phyloP scores from a whole-genome alignment of 73 alveolate genomes.

The Stentor roeselii region DNA sequence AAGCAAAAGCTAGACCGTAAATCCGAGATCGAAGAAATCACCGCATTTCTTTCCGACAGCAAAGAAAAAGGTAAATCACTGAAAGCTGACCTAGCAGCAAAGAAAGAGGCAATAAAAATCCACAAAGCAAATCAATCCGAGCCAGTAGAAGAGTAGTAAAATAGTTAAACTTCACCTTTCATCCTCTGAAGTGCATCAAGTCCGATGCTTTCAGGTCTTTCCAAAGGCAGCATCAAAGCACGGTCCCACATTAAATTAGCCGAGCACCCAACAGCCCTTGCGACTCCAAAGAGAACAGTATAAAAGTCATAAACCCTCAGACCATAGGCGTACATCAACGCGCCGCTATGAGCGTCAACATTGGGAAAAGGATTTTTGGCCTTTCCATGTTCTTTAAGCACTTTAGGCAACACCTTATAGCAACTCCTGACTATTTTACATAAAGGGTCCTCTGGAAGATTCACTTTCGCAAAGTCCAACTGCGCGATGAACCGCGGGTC shows the following conservation, averaged over 20 bases:
- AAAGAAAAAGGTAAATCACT: no score
- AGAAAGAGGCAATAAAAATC: no score
- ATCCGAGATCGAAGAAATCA: no score
- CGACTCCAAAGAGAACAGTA: slow-evolving; percentile 60
- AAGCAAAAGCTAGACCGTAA: neutral
- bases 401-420: slow-evolving; percentile 54
- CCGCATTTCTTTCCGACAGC: no score
- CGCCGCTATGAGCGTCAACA: slow-evolving; percentile 83
- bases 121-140: no score
- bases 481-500: slow-evolving; percentile 54
- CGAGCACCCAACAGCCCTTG: slow-evolving; percentile 55
- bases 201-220: slow-evolving; percentile 66
- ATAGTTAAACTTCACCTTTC: no score
- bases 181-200: no score
- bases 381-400: slow-evolving; percentile 39
- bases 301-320: slow-evolving; percentile 47
- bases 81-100: no score
- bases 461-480: slow-evolving; percentile 41
- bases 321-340: slow-evolving; percentile 62
- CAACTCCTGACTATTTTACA: slow-evolving; percentile 47
- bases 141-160: no score
- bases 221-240: slow-evolving; percentile 60
- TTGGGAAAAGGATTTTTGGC: slow-evolving; percentile 81
- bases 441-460: slow-evolving; percentile 42
- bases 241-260: slow-evolving; percentile 55